phyloP scores from a whole-genome alignment of 225 moss, liverwort and hornwort species.

The Climacium dendroides region DNA sequence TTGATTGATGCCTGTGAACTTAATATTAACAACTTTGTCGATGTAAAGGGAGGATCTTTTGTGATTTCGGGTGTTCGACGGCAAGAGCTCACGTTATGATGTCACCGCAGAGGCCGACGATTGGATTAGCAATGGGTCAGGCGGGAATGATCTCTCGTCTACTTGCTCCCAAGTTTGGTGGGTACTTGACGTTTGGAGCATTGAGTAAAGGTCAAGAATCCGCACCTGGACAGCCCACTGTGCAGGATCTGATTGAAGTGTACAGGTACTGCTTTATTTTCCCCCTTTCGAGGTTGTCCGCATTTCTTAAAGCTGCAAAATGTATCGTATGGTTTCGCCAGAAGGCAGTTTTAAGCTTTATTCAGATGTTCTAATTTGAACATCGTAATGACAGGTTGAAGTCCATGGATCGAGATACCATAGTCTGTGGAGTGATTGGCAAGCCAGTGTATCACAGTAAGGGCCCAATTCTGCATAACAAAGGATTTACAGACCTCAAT shows the following conservation, averaged over 20 bases:
- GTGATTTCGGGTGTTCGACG: not conserved
- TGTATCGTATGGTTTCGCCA: not conserved
- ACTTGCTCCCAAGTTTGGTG: slow-evolving; percentile 78
- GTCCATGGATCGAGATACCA: slow-evolving; percentile 52
- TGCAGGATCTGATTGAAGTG: slow-evolving; percentile 66
- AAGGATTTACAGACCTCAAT: slow-evolving; percentile 39
- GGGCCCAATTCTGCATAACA: slow-evolving; percentile 68
- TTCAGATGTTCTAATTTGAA: not conserved
- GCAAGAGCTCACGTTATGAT: slow-evolving; percentile 17
- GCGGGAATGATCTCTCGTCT: slow-evolving; percentile 72
- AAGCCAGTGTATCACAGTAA: slow-evolving; percentile 88
- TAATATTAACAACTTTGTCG: not conserved
- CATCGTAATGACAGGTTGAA: slow-evolving; percentile 34
- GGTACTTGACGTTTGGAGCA: slow-evolving; percentile 80
- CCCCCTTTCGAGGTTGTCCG: not conserved
- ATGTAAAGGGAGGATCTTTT: not conserved
- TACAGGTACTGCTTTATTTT: slow-evolving; percentile 32
- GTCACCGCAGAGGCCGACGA: slow-evolving; percentile 53
- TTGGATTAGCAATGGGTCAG: slow-evolving; percentile 72
- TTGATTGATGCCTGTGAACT: not conserved
- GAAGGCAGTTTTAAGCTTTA: not conserved
- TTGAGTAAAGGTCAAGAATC: slow-evolving; percentile 64
- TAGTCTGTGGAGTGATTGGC: slow-evolving; percentile 75
- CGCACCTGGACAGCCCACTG: slow-evolving; percentile 83
- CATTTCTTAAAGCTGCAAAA: not conserved